A percentile compares a stretch with the other conserved stretches of the same genome.
These are phyloP conservation scores for Lizonia empirigonia DNA, from an alignment of 2,329 filamentous ascomycete genomes.

Conservation along the genomic window DNA sequence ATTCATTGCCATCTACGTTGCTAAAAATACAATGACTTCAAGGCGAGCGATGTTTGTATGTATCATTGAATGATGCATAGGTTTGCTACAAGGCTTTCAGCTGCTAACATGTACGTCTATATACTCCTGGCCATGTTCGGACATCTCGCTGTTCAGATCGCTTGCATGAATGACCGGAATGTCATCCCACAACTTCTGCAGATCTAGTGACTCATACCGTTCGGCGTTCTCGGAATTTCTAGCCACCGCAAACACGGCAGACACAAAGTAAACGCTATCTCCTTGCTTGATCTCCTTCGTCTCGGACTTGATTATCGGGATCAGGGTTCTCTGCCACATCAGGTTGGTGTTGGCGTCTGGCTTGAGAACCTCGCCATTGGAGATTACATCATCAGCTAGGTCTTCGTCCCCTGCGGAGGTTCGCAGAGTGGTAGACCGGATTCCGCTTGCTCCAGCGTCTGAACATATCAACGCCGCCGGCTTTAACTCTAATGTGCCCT, in stretches of 20 bases:
- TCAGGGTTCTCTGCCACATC: constrained; percentile 43
- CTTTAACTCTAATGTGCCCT: constrained; percentile 25
- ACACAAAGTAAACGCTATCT: constrained; percentile 8
- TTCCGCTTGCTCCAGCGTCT: constrained; percentile 37
- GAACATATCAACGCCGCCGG: constrained; percentile 32
- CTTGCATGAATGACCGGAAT: constrained; percentile 18
- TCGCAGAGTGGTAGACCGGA: constrained; percentile 14
- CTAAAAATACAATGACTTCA: no score
- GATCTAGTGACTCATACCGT: constrained; percentile 21
- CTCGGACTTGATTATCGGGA: constrained; percentile 29
- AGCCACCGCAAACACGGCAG: constrained; percentile 34
- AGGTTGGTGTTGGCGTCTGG: constrained; percentile 46
- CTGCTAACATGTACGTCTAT: background rate
- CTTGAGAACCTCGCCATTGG: constrained; percentile 29
- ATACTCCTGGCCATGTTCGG: background rate
- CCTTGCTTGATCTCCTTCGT: background rate
- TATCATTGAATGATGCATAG: no score
- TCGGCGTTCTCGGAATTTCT: constrained; percentile 21
- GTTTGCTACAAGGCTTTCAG: no score
- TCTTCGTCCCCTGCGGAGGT: background rate
- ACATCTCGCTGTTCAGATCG: background rate
- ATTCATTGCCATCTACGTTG: no score
- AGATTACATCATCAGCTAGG: background rate
- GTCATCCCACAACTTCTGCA: constrained; percentile 31
- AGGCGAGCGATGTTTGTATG: no score